Percentiles rank a stretch among this genome's conserved stretches.
Evolutionary conservation across 2,329 filamentous ascomycete genomes (phyloP).

Genomic region (Cladosporium austrohemisphaericum): DNA sequence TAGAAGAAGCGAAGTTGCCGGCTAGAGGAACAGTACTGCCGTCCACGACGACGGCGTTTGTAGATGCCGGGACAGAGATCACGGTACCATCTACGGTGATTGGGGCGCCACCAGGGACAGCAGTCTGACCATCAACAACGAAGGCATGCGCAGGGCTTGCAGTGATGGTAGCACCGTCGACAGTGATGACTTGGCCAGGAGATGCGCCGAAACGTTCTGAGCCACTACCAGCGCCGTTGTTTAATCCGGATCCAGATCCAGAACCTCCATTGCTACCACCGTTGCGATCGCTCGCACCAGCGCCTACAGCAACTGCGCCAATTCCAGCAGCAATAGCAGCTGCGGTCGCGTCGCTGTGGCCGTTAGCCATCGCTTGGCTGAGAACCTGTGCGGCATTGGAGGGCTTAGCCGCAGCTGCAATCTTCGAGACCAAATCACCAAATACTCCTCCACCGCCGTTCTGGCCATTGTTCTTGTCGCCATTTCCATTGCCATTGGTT

Average conservation of each 20-base stretch:
- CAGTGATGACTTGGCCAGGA: constrained; percentile 13
- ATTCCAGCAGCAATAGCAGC: constrained; percentile 14
- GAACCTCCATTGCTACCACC: neutral
- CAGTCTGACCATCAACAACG: constrained; percentile 28
- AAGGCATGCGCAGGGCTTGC: constrained; percentile 23
- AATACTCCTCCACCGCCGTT: constrained; percentile 1
- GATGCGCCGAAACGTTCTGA: constrained; percentile 7
- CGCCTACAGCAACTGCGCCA: constrained; percentile 1
- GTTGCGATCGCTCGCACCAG: neutral
- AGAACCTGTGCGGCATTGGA: constrained; percentile 8
- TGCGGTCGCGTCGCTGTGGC: constrained; percentile 8
- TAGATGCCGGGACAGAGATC: constrained; percentile 18
- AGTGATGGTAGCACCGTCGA: constrained; percentile 18
- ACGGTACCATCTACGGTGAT: constrained; percentile 23
- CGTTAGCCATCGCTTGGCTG: constrained; percentile 10
- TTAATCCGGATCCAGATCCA: constrained; percentile 13
- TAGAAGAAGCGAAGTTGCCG: constrained; percentile 13
- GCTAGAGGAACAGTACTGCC: constrained; percentile 17
- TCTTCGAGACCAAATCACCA: constrained; percentile 5
- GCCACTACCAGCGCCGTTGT: neutral
- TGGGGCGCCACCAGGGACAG: constrained; percentile 25
- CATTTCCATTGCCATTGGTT: neutral
- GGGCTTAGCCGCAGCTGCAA: constrained; percentile 7
- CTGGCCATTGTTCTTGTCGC: neutral
- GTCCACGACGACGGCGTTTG: constrained; percentile 22